Evolutionary conservation across 1,284 basidiomycete genomes (phyloP).

Genomic region (Cutaneotrichosporon daszewskae): DNA sequence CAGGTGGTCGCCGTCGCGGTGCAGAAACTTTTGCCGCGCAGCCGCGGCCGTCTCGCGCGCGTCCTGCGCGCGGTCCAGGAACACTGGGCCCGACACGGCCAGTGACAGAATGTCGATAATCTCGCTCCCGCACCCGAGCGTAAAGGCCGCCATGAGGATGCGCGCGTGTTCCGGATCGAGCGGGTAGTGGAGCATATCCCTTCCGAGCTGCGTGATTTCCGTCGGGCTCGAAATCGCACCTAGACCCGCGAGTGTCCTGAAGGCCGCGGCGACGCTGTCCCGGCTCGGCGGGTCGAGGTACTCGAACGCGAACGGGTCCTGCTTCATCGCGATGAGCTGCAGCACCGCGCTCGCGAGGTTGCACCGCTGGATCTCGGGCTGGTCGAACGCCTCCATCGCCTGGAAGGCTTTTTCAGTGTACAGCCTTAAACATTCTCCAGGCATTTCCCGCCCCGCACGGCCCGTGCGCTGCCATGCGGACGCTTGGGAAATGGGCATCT

Average conservation of each 20-base stretch:
- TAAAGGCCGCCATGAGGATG: constrained; percentile 66
- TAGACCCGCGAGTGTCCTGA: constrained; percentile 68
- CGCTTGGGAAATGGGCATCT: constrained; percentile 80
- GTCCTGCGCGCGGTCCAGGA: constrained; percentile 54
- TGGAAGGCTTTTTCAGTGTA: constrained; percentile 76
- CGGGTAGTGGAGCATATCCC: constrained; percentile 74
- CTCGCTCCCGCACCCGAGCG: constrained; percentile 59
- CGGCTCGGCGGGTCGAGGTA: constrained; percentile 77
- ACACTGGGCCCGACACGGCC: constrained; percentile 63
- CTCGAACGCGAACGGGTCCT: constrained; percentile 69
- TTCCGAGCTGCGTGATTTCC: constrained; percentile 63
- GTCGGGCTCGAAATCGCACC: constrained; percentile 64
- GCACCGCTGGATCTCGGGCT: constrained; percentile 83
- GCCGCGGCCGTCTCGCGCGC: constrained; percentile 65
- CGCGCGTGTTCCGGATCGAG: constrained; percentile 76
- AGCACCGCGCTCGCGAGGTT: constrained; percentile 75
- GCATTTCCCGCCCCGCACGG: constrained; percentile 84
- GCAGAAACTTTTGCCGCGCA: constrained; percentile 69
- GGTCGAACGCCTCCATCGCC: constrained; percentile 59
- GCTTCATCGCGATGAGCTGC: constrained; percentile 74
- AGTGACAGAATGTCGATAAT: constrained; percentile 73
- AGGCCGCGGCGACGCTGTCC: constrained; percentile 61
- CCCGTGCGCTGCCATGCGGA: constrained; percentile 77
- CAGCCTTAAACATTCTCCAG: constrained; percentile 77
- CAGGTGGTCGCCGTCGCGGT: constrained; percentile 82